A percentile compares a stretch with the other conserved stretches of the same genome.
These are phyloP conservation scores for Syncephalastrum monosporum DNA, from an alignment of 371 early-diverging fungal genomes.

Conservation along the genomic window DNA sequence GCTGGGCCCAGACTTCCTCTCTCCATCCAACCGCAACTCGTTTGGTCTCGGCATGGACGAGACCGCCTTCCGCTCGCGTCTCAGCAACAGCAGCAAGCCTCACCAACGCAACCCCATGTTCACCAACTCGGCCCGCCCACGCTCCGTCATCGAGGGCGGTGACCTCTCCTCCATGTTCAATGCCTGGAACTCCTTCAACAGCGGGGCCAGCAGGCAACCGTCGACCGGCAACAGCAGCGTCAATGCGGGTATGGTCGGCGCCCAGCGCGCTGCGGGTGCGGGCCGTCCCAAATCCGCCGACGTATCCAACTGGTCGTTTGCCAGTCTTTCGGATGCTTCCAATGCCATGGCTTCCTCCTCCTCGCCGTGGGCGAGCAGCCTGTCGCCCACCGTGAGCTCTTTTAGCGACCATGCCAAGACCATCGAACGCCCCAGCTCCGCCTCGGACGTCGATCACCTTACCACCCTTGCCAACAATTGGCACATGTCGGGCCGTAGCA, in stretches of 20 bases:
- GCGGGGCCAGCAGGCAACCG: not conserved
- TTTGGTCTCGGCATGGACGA: constrained; percentile 8
- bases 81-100: constrained; percentile 3
- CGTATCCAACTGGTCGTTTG: constrained; percentile 42
- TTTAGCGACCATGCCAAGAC: constrained; percentile 36
- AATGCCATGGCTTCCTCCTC: not conserved
- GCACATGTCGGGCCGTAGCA: constrained; percentile 6
- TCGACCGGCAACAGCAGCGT: not conserved
- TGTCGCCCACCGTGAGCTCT: constrained; percentile 42
- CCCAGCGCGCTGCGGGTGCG: constrained; percentile 23
- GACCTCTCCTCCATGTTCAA: constrained; percentile 47
- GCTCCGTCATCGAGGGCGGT: constrained; percentile 49
- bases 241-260: constrained; percentile 18
- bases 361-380: constrained; percentile 14
- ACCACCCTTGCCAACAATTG: constrained; percentile 14
- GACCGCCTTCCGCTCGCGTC: constrained; percentile 7
- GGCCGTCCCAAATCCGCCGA: constrained; percentile 63
- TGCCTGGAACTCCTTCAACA: not conserved
- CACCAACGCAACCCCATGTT: constrained; percentile 6
- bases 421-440: constrained; percentile 52
- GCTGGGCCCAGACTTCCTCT: constrained; percentile 10
- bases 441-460: constrained; percentile 45
- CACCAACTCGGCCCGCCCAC: constrained; percentile 28
- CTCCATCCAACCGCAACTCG: constrained; percentile 4
- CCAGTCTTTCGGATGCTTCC: constrained; percentile 6